These are phyloP conservation scores for Prunus campanulata DNA, from an alignment of 306 rosid genomes.

Conservation along the genomic window DNA sequence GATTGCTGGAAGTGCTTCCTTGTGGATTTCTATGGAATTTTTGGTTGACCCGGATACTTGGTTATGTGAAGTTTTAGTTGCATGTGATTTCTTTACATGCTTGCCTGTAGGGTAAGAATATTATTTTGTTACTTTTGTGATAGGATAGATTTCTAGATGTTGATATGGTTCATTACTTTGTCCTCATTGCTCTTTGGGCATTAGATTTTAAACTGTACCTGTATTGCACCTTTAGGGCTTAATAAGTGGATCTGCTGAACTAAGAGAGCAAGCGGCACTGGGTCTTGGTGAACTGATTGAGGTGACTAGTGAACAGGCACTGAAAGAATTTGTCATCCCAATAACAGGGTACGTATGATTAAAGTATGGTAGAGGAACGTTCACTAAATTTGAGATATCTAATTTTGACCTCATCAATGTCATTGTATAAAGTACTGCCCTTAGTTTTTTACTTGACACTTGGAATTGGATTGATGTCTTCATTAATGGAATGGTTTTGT, in stretches of 20 bases:
- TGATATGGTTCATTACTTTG: background rate
- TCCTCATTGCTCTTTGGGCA: background rate
- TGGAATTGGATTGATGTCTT: background rate
- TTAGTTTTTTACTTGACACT: background rate
- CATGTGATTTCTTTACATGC: background rate
- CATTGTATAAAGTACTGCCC: background rate
- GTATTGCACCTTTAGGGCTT: slow-evolving; percentile 55
- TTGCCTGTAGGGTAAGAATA: background rate
- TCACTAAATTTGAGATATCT: background rate
- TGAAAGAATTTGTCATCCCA: slow-evolving; percentile 87
- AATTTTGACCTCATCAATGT: background rate
- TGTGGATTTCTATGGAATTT: background rate
- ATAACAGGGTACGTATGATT: slow-evolving; percentile 74
- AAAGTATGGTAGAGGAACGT: background rate
- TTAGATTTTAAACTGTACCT: slow-evolving; percentile 18
- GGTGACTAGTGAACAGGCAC: slow-evolving; percentile 83
- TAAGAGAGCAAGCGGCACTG: slow-evolving; percentile 95
- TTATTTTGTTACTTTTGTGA: background rate
- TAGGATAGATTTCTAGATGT: background rate
- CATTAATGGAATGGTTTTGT: background rate
- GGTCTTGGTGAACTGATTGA: slow-evolving; percentile 97
- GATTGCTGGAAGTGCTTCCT: background rate
- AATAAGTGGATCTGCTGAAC: slow-evolving; percentile 89
- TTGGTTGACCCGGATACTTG: background rate
- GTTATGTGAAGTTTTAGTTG: background rate